These are phyloP conservation scores for Jamesozyma jinghongensis DNA, from an alignment of 805 yeast species.

Conservation along the genomic window DNA sequence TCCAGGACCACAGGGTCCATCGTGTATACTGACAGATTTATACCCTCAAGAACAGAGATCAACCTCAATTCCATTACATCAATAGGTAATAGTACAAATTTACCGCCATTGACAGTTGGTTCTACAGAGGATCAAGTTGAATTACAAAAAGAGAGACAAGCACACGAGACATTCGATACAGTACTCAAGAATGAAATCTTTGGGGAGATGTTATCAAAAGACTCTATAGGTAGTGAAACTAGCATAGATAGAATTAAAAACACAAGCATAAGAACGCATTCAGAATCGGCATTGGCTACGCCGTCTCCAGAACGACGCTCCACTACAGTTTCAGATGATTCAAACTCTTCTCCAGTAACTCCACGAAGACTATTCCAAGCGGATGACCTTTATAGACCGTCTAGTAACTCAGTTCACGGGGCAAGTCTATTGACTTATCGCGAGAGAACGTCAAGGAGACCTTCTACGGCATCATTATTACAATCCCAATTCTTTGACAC, in stretches of 20 bases:
- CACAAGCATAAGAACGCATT: slow-evolving; percentile 22
- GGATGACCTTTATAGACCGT: slow-evolving; percentile 17
- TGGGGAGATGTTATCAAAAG: slow-evolving; percentile 69
- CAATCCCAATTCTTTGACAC: slow-evolving; percentile 59
- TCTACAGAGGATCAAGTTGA: slow-evolving; percentile 49
- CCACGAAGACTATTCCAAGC: slow-evolving; percentile 26
- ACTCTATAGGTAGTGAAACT: slow-evolving; percentile 25
- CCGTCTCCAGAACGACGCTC: slow-evolving; percentile 6
- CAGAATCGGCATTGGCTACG: slow-evolving; percentile 3
- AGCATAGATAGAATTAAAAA: slow-evolving; percentile 26
- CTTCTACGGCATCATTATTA: slow-evolving; percentile 49
- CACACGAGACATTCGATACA: slow-evolving; percentile 77
- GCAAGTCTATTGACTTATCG: slow-evolving; percentile 67
- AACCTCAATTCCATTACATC: slow-evolving; percentile 79
- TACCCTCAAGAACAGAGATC: slow-evolving; percentile 79
- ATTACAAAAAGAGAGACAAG: slow-evolving; percentile 63
- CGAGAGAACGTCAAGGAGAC: slow-evolving; percentile 52
- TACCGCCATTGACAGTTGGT: slow-evolving; percentile 19
- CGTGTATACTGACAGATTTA: slow-evolving; percentile 72
- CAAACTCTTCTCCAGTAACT: slow-evolving; percentile 26
- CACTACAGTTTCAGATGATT: background rate
- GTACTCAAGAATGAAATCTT: slow-evolving; percentile 83
- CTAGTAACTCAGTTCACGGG: slow-evolving; percentile 27
- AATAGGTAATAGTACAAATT: slow-evolving; percentile 20
- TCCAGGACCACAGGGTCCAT: slow-evolving; percentile 26